Evolutionary conservation across 768 basidiomycete genomes (phyloP).

Genomic region (Sistotremastrum niveocremeum): DNA sequence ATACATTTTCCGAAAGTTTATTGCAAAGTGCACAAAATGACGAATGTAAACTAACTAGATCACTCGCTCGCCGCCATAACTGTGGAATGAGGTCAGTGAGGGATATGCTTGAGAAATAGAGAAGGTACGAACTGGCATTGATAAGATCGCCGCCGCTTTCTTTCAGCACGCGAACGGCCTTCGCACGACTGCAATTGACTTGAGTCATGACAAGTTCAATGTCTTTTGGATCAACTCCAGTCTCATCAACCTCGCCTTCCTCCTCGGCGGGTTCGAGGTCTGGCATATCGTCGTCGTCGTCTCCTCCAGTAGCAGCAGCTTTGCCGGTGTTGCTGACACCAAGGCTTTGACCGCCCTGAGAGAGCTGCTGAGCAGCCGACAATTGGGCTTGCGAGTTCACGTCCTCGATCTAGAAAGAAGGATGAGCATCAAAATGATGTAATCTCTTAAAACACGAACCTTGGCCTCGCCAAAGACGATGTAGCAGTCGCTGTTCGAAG

Average conservation of each 20-base stretch:
- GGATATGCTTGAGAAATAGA: not conserved
- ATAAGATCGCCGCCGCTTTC: conserved; percentile 90
- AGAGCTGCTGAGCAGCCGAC: conserved; percentile 68
- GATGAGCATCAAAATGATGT: not conserved
- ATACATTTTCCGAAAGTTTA: conserved; percentile 4
- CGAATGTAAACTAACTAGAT: conserved; percentile 16
- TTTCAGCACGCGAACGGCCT: conserved; percentile 82
- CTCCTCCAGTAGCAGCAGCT: conserved; percentile 27
- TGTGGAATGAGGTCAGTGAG: conserved; percentile 19
- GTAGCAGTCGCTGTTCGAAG: conserved; percentile 93
- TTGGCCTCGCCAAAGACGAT: conserved; percentile 98
- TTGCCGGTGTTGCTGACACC: conserved; percentile 37
- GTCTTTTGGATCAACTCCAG: conserved; percentile 84
- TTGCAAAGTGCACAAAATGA: conserved; percentile 21
- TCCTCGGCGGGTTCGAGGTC: conserved; percentile 75
- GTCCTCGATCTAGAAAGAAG: conserved; percentile 55
- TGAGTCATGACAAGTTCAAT: conserved; percentile 85
- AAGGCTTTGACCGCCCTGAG: conserved; percentile 30
- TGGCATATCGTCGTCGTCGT: conserved; percentile 62
- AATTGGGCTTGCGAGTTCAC: conserved; percentile 72
- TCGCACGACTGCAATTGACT: conserved; percentile 81
- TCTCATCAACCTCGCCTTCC: conserved; percentile 73
- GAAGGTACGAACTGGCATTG: conserved; percentile 73
- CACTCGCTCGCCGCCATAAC: conserved; percentile 92
- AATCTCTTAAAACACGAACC: conserved; percentile 23